Evolutionary conservation across 306 rosid genomes (phyloP).

Genomic region (Casuarina equisetifolia): DNA sequence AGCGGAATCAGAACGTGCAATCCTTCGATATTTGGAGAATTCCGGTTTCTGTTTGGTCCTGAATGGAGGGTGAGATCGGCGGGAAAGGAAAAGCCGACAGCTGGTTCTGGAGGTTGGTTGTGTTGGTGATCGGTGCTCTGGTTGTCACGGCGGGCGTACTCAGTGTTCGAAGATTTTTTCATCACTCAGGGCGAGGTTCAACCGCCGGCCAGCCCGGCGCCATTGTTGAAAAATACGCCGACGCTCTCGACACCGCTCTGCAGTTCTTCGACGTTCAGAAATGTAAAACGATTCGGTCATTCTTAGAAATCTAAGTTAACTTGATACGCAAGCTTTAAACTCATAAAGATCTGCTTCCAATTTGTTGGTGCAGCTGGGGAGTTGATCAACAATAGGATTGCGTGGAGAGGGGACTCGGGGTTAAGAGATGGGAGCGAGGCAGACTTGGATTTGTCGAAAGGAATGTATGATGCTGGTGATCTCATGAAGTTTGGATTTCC

Average conservation of each 20-base stretch:
- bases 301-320: no score
- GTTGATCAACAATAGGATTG: conserved; percentile 46
- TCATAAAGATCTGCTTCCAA: neutral
- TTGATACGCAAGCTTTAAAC: no score
- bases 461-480: conserved; percentile 82
- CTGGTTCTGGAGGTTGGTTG: conserved; percentile 38
- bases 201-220: conserved; percentile 22
- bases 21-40: neutral
- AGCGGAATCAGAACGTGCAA: neutral
- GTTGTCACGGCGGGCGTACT: conserved; percentile 35
- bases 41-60: neutral
- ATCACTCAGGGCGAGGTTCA: conserved; percentile 13
- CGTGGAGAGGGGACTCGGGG: conserved; percentile 76
- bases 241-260: conserved; percentile 45
- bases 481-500: conserved; percentile 70
- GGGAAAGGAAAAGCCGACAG: conserved; percentile 24
- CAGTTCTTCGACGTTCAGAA: conserved; percentile 62
- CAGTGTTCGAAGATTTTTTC: conserved; percentile 26
- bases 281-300: conserved; percentile 32
- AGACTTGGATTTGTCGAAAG: conserved; percentile 64
- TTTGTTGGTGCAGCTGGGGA: conserved; percentile 49
- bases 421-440: conserved; percentile 60
- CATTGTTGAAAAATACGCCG: conserved; percentile 40
- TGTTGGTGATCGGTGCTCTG: conserved; percentile 33
- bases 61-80: conserved; percentile 26